Conservation (phyloP, 768 basidiomycete genomes). For the Leccinum imitatum region DNA sequence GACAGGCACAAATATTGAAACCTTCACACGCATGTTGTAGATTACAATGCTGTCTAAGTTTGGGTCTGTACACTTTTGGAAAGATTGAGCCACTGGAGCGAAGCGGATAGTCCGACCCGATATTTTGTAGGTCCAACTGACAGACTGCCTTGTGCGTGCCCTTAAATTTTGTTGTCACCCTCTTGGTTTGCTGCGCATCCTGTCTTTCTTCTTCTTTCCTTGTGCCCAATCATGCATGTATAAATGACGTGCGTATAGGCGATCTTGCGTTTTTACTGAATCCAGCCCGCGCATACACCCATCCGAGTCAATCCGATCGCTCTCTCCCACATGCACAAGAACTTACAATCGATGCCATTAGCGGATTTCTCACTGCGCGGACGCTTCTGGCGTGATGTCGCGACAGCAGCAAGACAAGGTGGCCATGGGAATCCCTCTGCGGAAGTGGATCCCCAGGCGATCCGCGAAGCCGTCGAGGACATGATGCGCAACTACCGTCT, state of each 20-base stretch:
- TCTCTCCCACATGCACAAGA: too few relatives aligned
- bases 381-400: slow-evolving; percentile 29
- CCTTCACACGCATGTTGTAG: slow-evolving; percentile 2
- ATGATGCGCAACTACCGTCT: slow-evolving; percentile 25
- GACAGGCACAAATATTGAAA: neutral
- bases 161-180: neutral
- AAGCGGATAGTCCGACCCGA: slow-evolving; percentile 10
- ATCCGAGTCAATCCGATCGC: slow-evolving; percentile 3
- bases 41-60: slow-evolving; percentile 1
- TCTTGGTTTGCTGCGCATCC: neutral
- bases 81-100: slow-evolving; percentile 6
- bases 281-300: slow-evolving; percentile 3
- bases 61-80: slow-evolving; percentile 20
- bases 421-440: neutral
- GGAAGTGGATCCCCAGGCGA: slow-evolving; percentile 8
- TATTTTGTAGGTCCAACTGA: slow-evolving; percentile 24
- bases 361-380: slow-evolving; percentile 14
- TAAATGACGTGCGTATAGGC: slow-evolving; percentile 5
- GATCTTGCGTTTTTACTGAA: neutral
- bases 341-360: slow-evolving; percentile 13
- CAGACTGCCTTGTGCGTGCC: neutral
- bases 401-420: slow-evolving; percentile 8
- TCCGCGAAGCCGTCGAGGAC: slow-evolving; percentile 23
- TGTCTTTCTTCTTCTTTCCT: neutral
- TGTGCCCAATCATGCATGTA: slow-evolving; percentile 5